Conservation (phyloP, 345 rosid species). For the Camelina laxa region DNA sequence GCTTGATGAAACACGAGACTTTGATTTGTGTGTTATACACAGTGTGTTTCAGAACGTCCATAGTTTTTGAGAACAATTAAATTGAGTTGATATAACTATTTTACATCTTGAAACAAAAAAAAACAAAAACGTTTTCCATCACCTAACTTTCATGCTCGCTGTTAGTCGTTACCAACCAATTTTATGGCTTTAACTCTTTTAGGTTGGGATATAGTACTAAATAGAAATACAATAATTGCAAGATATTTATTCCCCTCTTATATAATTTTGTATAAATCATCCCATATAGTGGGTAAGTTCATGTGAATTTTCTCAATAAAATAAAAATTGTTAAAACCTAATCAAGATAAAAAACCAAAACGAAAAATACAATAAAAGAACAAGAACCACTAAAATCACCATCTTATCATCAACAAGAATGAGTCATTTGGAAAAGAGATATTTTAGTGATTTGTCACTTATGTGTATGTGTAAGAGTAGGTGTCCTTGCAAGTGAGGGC, state of each 20-base stretch:
- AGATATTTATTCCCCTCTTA: not conserved
- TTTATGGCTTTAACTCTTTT: constrained; percentile 27
- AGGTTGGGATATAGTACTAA: constrained; percentile 1
- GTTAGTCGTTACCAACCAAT: constrained; percentile 26
- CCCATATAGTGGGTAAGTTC: not conserved
- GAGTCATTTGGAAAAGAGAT: constrained; percentile 21
- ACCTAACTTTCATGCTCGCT: constrained; percentile 24
- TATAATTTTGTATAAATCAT: not conserved
- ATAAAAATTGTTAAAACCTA: constrained; percentile 2
- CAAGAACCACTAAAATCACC: constrained; percentile 33
- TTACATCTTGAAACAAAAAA: not conserved
- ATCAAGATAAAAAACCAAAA: not conserved
- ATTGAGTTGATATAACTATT: not conserved
- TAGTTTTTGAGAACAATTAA: not conserved
- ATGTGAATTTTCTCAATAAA: not conserved
- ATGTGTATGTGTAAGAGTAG: constrained; percentile 29
- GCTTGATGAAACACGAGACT: constrained; percentile 28
- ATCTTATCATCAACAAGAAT: constrained; percentile 39
- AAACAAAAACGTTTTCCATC: not conserved
- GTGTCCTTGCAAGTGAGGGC: constrained; percentile 42
- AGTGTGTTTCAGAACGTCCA: constrained; percentile 3
- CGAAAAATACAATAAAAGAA: not conserved
- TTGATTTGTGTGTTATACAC: not conserved
- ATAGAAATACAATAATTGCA: constrained; percentile 1
- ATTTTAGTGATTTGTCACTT: constrained; percentile 35